Percentiles rank a stretch among this genome's conserved stretches.
phyloP scores from a whole-genome alignment of 2,329 filamentous ascomycete species.

The Fusarium sp. region DNA sequence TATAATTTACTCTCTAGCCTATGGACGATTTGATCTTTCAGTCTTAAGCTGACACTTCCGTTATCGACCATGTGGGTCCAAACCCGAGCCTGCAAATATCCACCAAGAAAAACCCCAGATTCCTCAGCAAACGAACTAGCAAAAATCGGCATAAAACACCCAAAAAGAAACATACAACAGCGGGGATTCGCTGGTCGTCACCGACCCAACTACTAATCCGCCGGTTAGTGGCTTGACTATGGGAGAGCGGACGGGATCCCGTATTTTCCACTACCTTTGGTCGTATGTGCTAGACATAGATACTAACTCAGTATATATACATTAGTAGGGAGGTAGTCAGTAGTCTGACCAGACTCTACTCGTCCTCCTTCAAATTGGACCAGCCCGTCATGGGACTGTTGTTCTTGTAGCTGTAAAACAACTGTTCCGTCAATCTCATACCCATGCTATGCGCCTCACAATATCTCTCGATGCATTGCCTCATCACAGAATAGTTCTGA shows the following conservation, averaged over 20 bases:
- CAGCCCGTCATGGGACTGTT: not conserved
- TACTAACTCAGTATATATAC: not conserved
- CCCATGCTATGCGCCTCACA: conserved; percentile 1
- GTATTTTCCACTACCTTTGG: conserved; percentile 6
- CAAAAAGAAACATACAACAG: not conserved
- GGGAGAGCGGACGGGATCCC: conserved; percentile 7
- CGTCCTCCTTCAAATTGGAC: not conserved
- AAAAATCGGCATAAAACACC: too few relatives aligned
- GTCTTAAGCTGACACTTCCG: too few relatives aligned
- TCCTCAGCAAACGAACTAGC: too few relatives aligned
- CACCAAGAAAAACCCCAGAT: not conserved
- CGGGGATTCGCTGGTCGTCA: conserved; percentile 5
- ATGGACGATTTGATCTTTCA: too few relatives aligned
- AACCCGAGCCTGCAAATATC: too few relatives aligned
- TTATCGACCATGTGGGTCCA: not conserved
- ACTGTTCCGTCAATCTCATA: conserved; percentile 5
- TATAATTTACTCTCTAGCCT: too few relatives aligned
- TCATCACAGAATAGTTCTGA: not conserved
- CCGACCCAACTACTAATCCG: conserved; percentile 10
- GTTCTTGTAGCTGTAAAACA: not conserved
- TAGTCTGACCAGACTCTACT: too few relatives aligned
- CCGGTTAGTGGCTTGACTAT: conserved; percentile 12
- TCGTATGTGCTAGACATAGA: not conserved
- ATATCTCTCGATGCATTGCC: conserved; percentile 8
- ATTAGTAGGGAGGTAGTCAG: too few relatives aligned